Base-by-base conservation (phyloP, 2,329 filamentous ascomycete species). In the Fusarium sp. region DNA sequence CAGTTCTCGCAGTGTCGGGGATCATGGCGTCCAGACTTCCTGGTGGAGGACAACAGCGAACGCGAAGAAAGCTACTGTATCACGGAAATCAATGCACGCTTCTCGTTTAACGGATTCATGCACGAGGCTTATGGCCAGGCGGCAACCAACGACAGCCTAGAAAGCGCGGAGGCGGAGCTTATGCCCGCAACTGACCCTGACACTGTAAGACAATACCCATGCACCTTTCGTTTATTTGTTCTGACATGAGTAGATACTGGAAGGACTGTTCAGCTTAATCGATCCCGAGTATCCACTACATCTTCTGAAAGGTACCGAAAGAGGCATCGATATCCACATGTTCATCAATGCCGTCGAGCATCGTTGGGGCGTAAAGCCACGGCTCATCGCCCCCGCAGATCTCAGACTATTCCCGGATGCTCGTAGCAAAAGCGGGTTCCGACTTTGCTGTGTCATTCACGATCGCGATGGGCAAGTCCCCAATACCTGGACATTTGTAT, bases 51-150 rank as follows among this genome's bases (percentile, higher is more conserved):
- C 3, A 60, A 38, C 5, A 42, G 49, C 4, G 41, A 63, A 3
- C 64, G 55, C 21, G 21, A 60, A 21, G 77, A 82, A 38, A 74
- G 72, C 19, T 81, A 77, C 31, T 63, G 77, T 11, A 79, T 84
- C 10, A 82, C 82, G 5, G 83, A 84, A 27, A 83, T 84, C 39
- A 84, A 84, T 52, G 82, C 81, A 3, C 78, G 83, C 1, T 84
- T 84, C 55, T 75, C 77, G 16, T 83, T 83, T 62, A 84, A 84
- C 46, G 81, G 80, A 0, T 81, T 79, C 33, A 62, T 82, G 70
- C 74, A 80, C 38, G 63, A 70, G 21, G 67, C 73, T 0, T 78
- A 80, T 35, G 80, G 80, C 1, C 79, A 82, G 12, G 39, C 77
- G 25, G 78, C 74, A 11, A 61, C 82, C 3, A 71, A 78, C 19